Conservation (phyloP, 78 protist genomes). For the Dictyostelium firmibasis region DNA sequence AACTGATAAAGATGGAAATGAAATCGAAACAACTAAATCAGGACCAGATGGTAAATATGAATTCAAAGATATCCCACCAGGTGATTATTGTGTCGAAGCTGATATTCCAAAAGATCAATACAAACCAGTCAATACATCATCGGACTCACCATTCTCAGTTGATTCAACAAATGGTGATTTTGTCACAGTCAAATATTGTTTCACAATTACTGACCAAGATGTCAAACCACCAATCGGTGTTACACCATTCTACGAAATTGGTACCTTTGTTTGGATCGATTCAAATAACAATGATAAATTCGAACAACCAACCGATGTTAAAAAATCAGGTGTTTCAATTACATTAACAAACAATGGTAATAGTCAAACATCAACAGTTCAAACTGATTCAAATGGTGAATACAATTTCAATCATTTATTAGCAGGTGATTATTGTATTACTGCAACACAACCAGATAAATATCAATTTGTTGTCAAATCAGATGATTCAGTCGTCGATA, state of each 20-base stretch:
- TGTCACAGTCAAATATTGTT: background rate
- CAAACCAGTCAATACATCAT: background rate
- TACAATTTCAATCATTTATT: slow-evolving; percentile 1
- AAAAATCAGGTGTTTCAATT: background rate
- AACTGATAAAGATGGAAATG: background rate
- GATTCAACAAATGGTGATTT: background rate
- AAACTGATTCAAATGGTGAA: background rate
- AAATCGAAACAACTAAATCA: background rate
- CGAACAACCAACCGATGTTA: background rate
- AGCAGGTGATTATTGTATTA: slow-evolving; percentile 14
- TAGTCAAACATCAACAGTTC: background rate
- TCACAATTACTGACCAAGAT: background rate
- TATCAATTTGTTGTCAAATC: background rate
- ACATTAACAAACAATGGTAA: background rate
- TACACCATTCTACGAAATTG: background rate
- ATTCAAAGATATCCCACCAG: slow-evolving; percentile 1
- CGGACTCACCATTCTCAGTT: background rate
- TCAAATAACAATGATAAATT: background rate
- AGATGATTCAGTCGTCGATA: background rate
- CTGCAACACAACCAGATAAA: background rate
- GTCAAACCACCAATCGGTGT: background rate
- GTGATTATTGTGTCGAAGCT: slow-evolving; percentile 13
- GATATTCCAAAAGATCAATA: background rate
- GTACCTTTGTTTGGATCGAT: slow-evolving; percentile 16
- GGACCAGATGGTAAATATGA: slow-evolving; percentile 12